Conservation (phyloP, 495 filamentous ascomycete species). For the Penicillium herquei region DNA sequence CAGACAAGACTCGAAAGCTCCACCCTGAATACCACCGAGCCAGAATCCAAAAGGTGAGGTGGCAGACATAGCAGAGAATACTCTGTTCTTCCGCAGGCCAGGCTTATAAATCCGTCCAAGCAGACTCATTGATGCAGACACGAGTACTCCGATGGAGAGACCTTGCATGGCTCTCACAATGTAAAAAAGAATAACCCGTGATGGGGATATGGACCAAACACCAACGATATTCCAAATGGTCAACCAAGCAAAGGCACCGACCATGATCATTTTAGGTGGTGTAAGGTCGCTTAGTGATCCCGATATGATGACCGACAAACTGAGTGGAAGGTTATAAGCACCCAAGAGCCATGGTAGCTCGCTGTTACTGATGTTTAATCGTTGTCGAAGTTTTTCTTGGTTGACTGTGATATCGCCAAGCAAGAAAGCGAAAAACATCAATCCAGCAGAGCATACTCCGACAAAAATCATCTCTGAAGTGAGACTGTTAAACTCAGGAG, state of each 20-base stretch:
- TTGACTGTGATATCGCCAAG: constrained; percentile 42
- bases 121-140: constrained; percentile 33
- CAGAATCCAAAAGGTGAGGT: constrained; percentile 33
- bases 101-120: constrained; percentile 33
- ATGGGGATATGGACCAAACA: constrained; percentile 33
- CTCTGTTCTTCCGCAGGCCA: constrained; percentile 32
- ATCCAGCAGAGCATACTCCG: constrained; percentile 42
- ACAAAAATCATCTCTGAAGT: constrained; percentile 32
- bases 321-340: constrained; percentile 38
- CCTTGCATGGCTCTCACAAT: constrained; percentile 36
- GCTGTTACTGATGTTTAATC: constrained; percentile 37
- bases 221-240: constrained; percentile 44
- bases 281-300: constrained; percentile 44
- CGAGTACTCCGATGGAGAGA: constrained; percentile 29
- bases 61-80: constrained; percentile 34
- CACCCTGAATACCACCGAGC: constrained; percentile 32
- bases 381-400: constrained; percentile 31
- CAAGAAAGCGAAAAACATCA: constrained; percentile 47
- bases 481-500: constrained; percentile 14
- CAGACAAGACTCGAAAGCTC: constrained; percentile 22
- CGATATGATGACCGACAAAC: constrained; percentile 44
- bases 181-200: constrained; percentile 25
- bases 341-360: constrained; percentile 46
- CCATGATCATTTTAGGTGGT: constrained; percentile 40
- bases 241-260: constrained; percentile 45